Conservation (phyloP, 2,329 filamentous ascomycete genomes). For the Hymenoscyphus albidus region DNA sequence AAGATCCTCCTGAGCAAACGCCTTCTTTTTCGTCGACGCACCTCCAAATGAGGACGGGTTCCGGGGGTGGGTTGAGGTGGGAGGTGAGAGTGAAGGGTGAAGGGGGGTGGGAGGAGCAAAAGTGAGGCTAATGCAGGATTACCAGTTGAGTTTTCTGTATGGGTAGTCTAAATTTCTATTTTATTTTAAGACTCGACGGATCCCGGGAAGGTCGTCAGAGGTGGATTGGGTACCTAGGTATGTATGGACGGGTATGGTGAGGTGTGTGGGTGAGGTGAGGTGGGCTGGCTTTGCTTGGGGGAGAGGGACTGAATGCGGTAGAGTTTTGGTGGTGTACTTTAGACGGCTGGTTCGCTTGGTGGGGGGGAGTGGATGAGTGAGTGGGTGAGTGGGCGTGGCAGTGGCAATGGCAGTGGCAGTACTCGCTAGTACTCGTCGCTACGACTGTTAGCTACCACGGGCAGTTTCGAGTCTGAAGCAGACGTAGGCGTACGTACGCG, state of each 20-base stretch:
- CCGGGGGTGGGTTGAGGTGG: conserved; percentile 5
- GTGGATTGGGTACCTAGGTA: conserved; percentile 2
- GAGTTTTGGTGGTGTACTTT: background rate
- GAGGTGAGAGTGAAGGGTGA: background rate
- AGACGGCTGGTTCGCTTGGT: background rate
- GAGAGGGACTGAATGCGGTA: background rate
- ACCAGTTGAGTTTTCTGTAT: conserved; percentile 12
- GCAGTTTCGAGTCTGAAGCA: too few relatives aligned
- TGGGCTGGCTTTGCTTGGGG: background rate
- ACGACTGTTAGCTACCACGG: too few relatives aligned
- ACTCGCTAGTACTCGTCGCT: too few relatives aligned
- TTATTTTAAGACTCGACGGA: conserved; percentile 9
- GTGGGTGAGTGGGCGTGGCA: background rate
- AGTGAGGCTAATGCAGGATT: conserved; percentile 27
- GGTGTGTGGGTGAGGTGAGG: conserved; percentile 1
- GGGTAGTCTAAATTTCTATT: conserved; percentile 1
- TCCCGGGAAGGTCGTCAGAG: conserved; percentile 14
- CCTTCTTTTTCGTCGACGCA: conserved; percentile 23
- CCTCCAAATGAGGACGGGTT: conserved; percentile 20
- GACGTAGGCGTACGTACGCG: too few relatives aligned
- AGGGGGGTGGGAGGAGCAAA: background rate
- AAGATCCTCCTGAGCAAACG: conserved; percentile 28
- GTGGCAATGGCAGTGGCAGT: background rate
- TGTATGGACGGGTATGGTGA: conserved; percentile 1
- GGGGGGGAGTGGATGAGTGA: background rate